phyloP scores from a whole-genome alignment of 2,329 filamentous ascomycete species.

The Botrytis sinoallii region DNA sequence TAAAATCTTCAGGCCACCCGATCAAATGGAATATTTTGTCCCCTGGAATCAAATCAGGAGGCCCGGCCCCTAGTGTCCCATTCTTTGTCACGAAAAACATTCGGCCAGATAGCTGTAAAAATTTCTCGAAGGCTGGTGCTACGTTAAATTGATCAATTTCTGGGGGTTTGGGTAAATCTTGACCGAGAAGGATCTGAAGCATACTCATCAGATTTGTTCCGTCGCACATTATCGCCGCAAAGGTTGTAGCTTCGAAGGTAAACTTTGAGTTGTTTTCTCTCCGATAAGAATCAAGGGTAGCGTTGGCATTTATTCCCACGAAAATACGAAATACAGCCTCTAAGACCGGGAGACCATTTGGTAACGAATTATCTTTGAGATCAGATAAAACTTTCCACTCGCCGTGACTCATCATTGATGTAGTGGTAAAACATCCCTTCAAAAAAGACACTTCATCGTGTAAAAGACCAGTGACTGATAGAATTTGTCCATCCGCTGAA shows the following conservation, averaged over 20 bases:
- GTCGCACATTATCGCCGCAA: no score
- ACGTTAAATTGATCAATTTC: no score
- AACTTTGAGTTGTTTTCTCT: rapidly evolving
- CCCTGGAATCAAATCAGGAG: not conserved
- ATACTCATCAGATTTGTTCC: no score
- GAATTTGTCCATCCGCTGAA: rapidly evolving
- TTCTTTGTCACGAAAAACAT: not conserved
- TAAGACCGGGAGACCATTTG: not conserved
- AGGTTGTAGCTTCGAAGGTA: rapidly evolving
- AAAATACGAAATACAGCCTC: not conserved
- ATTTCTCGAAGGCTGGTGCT: no score
- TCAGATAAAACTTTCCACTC: no score
- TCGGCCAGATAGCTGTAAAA: no score
- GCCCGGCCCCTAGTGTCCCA: rapidly evolving
- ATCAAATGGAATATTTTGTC: not conserved
- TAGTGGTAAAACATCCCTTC: no score
- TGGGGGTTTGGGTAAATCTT: no score
- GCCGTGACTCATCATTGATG: no score
- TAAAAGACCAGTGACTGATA: not conserved
- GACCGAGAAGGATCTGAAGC: no score
- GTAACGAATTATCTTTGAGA: not conserved
- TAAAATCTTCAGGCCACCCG: not conserved
- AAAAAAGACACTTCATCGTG: not conserved
- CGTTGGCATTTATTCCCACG: rapidly evolving
- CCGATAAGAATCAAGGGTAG: not conserved